These are phyloP conservation scores for Begonia peltatifolia DNA, from an alignment of 306 rosid species.

Conservation along the genomic window DNA sequence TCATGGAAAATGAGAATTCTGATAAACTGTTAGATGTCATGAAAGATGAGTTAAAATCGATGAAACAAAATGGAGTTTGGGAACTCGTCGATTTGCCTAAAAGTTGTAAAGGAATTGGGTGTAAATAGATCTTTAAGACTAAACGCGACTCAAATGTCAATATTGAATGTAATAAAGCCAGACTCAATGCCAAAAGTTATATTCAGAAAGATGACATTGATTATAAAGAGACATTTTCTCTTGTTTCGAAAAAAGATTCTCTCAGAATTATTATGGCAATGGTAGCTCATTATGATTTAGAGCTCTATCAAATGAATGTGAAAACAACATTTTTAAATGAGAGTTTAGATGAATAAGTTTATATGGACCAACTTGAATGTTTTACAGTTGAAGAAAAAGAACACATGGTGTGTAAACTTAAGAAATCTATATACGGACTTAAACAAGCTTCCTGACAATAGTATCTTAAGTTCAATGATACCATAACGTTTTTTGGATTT, in stretches of 20 bases:
- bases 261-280: not conserved
- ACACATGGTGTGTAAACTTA: not conserved
- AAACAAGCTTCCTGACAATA: slow-evolving; percentile 1
- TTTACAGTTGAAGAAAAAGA: not conserved
- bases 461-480: too few relatives aligned
- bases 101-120: not conserved
- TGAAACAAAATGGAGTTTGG: not conserved
- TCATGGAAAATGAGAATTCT: too few relatives aligned
- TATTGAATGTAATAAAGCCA: not conserved
- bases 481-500: too few relatives aligned
- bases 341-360: slow-evolving; percentile 1
- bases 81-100: not conserved
- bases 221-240: not conserved
- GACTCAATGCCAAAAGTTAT: not conserved
- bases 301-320: slow-evolving; percentile 2
- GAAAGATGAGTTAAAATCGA: slow-evolving; percentile 1
- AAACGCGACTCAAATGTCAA: not conserved
- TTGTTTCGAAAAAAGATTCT: not conserved
- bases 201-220: not conserved
- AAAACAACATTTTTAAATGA: not conserved
- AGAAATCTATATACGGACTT: slow-evolving; percentile 3
- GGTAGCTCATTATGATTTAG: slow-evolving; percentile 3
- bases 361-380: not conserved
- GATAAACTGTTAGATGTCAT: not conserved
- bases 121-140: not conserved